Evolutionary conservation across 1,284 basidiomycete genomes (phyloP), one percentile per base, ranked within the genome.

Genomic region (Trichosporon ovoides): DNA sequence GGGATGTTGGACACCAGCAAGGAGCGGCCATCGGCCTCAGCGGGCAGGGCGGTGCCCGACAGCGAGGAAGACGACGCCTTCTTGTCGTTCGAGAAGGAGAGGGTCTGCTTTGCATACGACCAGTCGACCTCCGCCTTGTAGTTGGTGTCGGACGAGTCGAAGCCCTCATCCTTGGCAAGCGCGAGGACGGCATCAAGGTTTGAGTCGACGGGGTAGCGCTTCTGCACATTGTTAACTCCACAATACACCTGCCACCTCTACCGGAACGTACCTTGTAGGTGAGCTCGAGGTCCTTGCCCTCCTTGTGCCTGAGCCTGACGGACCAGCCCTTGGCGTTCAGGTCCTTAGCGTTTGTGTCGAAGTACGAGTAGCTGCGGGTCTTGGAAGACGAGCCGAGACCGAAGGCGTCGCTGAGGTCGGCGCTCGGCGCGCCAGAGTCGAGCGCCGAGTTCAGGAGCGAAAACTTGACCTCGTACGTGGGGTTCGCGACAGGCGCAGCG

Each of bases 41-140:
- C 28, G 10, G 57, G 57, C 38, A 58, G 7, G 10, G n/a, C 7
- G 3, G 49, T 58, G 22, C 49, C 48, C 12, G 40, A 31, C 33
- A 43, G 36, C 7, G 33, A 37, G 3, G 24, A 14, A 3, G 24
- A 18, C 4, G 14, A 6, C 19, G 16, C 22, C 6, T n/a, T 10
- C 56, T 49, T 54, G 33, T 51, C 51, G 19, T 28, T 20, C 7
- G 40, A 16, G 18, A 58, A 55, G 19, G 31, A 36, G 14, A 58
- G 57, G 1, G 24, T 33, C 37, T 52, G 48, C 57, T 55, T 58
- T 13, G 46, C 22, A 48, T 58, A 58, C 13, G 33, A 22, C 57
- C 57, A 58, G 38, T 58, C 57, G 33, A 58, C 37, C 53, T 58
- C 24, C 6, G 57, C 46, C 12, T 43, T 22, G 48, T 58, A 58